Base-by-base conservation (phyloP, 2,329 filamentous ascomycete genomes). In the Aspergillus phoenicis region DNA sequence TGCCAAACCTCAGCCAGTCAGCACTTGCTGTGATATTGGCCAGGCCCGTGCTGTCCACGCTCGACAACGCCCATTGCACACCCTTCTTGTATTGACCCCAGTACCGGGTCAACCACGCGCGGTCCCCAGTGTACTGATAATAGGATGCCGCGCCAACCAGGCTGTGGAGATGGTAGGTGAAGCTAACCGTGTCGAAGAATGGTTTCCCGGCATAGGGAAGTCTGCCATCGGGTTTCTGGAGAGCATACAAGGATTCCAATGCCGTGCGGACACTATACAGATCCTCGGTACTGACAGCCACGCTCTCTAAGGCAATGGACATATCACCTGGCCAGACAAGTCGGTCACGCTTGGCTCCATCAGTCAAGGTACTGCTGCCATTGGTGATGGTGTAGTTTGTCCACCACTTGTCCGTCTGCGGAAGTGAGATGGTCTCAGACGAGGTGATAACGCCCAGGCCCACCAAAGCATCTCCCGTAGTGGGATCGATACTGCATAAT, bases 311-410 rank as follows among this genome's bases (percentile, higher is more conserved):
- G 4, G 84, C 82, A 62, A 87, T 84, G 4, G 80, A 80, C 77
- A 88, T 84, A 67, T 89, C 86, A 1, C 86, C 86, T 10, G 85
- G 82, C 85, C 85, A 88, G 2, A 88, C 82, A 1, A 77, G 72
- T 1, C 77, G 70, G 60, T 80, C 78, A 2, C 78, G 70, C 53
- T 80, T 78, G 11, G 74, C 77, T 4, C 77, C 76, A 62, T 80
- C 78, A 4, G 76, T 73, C 49, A 78, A 69, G 2, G 73, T 74
- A 7, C 69, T 74, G 60, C 67, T 64, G 51, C 75, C 65, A 68
- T 70, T 61, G 61, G 72, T 24, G 62, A 74, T 66, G 3, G 66
- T 70, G 24, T 65, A 61, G 60, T 75, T 75, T 38, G 68, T 75
- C 11, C 69, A 71, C 74, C 72, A 77, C 6, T 65, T 62, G 20